A percentile compares a stretch with the other conserved stretches of the same genome.
These are phyloP conservation scores for Trichoderma afroharzianum DNA, from an alignment of 2,329 filamentous ascomycete species.

Conservation along the genomic window DNA sequence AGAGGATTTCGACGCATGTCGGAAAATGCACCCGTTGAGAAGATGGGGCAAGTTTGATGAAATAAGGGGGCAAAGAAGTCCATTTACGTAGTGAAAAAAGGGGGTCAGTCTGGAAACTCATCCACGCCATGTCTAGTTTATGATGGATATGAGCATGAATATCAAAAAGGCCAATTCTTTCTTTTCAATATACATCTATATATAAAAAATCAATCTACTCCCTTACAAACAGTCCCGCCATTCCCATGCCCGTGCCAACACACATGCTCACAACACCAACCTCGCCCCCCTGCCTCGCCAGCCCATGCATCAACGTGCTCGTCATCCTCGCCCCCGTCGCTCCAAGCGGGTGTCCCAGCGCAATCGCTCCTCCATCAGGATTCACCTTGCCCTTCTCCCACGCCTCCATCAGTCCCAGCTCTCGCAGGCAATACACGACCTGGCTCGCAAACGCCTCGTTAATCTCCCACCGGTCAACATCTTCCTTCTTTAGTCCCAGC, in stretches of 20 bases:
- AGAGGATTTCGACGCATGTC: constrained; percentile 24
- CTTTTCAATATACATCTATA: not conserved
- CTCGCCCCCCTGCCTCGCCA: constrained; percentile 65
- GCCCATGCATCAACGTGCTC: constrained; percentile 64
- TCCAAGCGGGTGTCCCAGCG: constrained; percentile 86
- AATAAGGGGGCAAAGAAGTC: not conserved
- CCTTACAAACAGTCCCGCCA: constrained; percentile 64
- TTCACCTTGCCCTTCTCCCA: constrained; percentile 72
- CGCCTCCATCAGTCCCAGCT: constrained; percentile 61
- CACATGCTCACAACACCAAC: constrained; percentile 91
- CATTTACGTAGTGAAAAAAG: not conserved
- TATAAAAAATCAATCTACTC: constrained; percentile 41
- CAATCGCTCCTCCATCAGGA: constrained; percentile 89
- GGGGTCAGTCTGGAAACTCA: not conserved
- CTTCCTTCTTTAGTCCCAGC: constrained; percentile 61
- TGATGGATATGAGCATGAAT: not conserved
- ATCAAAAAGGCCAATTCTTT: not conserved
- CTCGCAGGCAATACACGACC: constrained; percentile 66
- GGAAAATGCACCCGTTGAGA: not conserved
- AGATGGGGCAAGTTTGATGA: not conserved
- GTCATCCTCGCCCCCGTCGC: constrained; percentile 83
- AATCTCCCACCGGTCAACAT: constrained; percentile 87
- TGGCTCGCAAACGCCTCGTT: constrained; percentile 77
- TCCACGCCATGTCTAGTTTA: not conserved
- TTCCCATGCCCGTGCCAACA: constrained; percentile 76